Evolutionary conservation across 2,329 filamentous ascomycete genomes (phyloP).

Genomic region (Monilinia fructicola): DNA sequence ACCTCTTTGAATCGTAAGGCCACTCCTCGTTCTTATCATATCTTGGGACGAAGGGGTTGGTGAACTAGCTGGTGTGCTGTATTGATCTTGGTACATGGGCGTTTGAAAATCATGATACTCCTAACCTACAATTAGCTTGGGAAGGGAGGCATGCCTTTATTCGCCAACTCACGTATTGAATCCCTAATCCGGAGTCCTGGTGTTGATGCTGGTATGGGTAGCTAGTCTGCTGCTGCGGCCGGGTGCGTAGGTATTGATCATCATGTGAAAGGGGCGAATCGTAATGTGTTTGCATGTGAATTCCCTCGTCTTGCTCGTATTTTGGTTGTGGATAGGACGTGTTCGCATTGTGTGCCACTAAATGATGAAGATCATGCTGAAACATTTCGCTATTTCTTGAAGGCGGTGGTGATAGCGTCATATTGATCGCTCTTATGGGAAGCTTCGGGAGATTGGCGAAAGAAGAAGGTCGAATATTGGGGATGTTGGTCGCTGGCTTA

Average conservation of each 20-base stretch:
- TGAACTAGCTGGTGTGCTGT: conserved; percentile 54
- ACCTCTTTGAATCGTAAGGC: conserved; percentile 31
- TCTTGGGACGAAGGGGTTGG: conserved; percentile 46
- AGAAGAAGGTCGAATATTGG: neutral
- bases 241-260: conserved; percentile 29
- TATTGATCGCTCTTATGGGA: conserved; percentile 21
- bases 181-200: conserved; percentile 33
- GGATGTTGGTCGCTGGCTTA: conserved; percentile 5
- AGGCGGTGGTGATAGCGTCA: conserved; percentile 43
- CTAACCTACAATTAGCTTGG: conserved; percentile 32
- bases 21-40: conserved; percentile 38
- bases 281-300: conserved; percentile 35
- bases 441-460: conserved; percentile 10
- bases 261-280: conserved; percentile 34
- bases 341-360: conserved; percentile 47
- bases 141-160: conserved; percentile 1
- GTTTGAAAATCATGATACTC: conserved; percentile 29
- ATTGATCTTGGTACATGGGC: conserved; percentile 42
- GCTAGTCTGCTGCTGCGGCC: conserved; percentile 31
- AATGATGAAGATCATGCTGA: conserved; percentile 46
- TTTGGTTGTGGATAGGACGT: conserved; percentile 36
- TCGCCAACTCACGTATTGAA: conserved; percentile 35
- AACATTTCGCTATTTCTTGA: conserved; percentile 44
- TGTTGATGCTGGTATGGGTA: conserved; percentile 37
- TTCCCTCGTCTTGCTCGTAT: conserved; percentile 33